Conservation (phyloP, 2,329 filamentous ascomycete species). For the Botryotinia convoluta region DNA sequence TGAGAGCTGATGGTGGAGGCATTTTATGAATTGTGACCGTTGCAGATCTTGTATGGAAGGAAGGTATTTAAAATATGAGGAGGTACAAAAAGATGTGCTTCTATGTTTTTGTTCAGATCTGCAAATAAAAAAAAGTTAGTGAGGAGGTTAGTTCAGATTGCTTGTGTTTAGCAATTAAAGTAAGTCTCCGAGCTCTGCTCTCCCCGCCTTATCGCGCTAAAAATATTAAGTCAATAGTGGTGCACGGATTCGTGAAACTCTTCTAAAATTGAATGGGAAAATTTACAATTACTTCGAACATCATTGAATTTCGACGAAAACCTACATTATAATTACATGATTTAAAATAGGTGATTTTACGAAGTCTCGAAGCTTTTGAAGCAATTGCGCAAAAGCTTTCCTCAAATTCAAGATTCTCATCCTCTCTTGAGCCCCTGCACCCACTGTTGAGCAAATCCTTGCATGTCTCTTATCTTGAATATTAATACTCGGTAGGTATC, state of each 20-base stretch:
- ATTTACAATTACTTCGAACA: not conserved
- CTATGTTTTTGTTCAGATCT: no score
- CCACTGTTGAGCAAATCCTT: not conserved
- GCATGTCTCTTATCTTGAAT: slow-evolving; percentile 18
- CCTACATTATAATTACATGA: not conserved
- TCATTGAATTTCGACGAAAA: not conserved
- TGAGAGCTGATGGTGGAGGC: slow-evolving; percentile 46
- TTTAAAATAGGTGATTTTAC: not conserved
- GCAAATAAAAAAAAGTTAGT: not conserved
- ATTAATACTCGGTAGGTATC: not conserved
- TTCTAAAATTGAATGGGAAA: not conserved
- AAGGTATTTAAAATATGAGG: not conserved
- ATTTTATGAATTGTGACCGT: slow-evolving; percentile 24
- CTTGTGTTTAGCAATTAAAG: not conserved
- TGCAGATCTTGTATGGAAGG: not conserved
- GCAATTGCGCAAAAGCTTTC: not conserved
- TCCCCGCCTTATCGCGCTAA: slow-evolving; percentile 13
- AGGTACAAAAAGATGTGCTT: not conserved
- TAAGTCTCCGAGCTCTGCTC: not conserved
- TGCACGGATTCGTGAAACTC: not conserved
- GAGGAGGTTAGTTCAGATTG: not conserved
- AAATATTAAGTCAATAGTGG: not conserved
- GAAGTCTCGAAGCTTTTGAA: not conserved
- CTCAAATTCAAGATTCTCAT: not conserved
- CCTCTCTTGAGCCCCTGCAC: not conserved